Conservation (phyloP, 805 yeast species). For the Lachancea thermotolerans region DNA sequence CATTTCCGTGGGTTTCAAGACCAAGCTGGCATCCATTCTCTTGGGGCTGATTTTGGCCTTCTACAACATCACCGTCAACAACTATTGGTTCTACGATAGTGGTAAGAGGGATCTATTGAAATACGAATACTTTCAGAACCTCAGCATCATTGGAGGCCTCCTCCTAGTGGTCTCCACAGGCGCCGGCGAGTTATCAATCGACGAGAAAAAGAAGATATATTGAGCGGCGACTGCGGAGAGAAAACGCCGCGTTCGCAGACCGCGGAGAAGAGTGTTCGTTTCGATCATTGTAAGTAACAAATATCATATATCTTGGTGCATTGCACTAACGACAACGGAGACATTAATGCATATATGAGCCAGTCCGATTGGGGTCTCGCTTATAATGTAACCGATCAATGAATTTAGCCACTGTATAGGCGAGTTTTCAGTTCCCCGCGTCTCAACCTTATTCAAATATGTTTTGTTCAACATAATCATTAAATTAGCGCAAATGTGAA, state of each 20-base stretch:
- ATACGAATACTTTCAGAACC: constrained; percentile 91
- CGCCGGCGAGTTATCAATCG: constrained; percentile 89
- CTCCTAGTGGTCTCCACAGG: constrained; percentile 89
- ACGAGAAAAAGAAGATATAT: constrained; percentile 91
- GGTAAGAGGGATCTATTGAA: constrained; percentile 78
- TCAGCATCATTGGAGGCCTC: constrained; percentile 92
- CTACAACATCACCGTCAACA: constrained; percentile 75
- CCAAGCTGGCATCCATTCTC: constrained; percentile 75
- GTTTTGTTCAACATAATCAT: too few species aligned
- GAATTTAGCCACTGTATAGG: too few species aligned
- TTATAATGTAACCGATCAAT: too few species aligned
- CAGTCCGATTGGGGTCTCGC: too few species aligned
- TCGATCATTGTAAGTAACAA: background rate
- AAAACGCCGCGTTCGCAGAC: background rate
- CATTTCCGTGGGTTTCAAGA: constrained; percentile 87
- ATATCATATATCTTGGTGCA: too few species aligned
- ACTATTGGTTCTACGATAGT: constrained; percentile 75
- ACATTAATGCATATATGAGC: too few species aligned
- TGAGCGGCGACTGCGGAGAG: constrained; percentile 26
- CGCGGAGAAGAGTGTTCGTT: background rate
- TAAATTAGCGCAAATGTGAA: too few species aligned
- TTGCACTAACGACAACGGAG: too few species aligned
- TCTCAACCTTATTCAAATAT: too few species aligned
- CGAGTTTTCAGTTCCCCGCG: too few species aligned
- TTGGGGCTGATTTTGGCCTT: constrained; percentile 61